Evolutionary conservation across 306 rosid genomes (phyloP).

Genomic region (Vachellia pachyceras): DNA sequence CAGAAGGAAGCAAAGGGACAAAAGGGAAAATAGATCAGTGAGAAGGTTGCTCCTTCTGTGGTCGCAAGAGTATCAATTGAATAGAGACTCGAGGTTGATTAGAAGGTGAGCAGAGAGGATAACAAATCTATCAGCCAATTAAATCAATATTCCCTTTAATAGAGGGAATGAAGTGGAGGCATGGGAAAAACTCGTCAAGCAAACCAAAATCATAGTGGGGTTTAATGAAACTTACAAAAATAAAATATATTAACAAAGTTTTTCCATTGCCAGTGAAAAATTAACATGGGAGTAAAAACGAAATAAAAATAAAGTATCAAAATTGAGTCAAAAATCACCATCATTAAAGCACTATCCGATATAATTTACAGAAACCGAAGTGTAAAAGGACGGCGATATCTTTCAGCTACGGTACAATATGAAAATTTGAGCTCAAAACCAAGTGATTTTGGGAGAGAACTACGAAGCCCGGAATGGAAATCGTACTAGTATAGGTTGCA

Average conservation of each 20-base stretch:
- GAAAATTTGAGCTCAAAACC: neutral
- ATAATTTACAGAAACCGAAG: neutral
- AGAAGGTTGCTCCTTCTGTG: neutral
- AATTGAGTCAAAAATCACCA: neutral
- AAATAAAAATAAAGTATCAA: neutral
- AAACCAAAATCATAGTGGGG: neutral
- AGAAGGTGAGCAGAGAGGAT: neutral
- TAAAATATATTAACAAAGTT: neutral
- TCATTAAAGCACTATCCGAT: neutral
- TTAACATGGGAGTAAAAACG: neutral
- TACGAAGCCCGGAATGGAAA: neutral
- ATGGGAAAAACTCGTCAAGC: neutral
- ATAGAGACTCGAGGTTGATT: neutral
- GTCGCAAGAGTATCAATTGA: neutral
- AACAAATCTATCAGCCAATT: neutral
- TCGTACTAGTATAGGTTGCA: conserved; percentile 97
- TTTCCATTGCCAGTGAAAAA: neutral
- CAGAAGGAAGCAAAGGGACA: neutral
- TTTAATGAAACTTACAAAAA: neutral
- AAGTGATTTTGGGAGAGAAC: neutral
- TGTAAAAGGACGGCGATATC: neutral
- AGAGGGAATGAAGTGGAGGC: neutral
- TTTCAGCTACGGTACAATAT: neutral
- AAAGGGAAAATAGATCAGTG: neutral
- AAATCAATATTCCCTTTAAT: neutral